A percentile compares a stretch with the other conserved stretches of the same genome.
phyloP scores from a whole-genome alignment of 441 rosid genomes.

The Arabidopsis hybrid region DNA sequence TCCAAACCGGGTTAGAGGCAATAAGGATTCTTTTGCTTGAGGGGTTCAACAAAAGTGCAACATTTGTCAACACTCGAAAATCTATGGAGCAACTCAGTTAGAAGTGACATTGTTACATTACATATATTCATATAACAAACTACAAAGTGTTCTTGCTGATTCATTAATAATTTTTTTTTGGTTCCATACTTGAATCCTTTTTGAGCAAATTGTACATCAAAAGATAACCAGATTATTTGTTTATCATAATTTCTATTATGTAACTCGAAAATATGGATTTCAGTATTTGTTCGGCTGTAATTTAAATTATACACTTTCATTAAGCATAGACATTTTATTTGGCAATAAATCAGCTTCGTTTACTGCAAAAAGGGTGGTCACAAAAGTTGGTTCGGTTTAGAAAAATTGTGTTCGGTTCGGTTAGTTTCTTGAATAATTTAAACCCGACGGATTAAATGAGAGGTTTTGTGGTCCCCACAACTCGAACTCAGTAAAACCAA shows the following conservation, averaged over 20 bases:
- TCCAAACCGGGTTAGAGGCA: constrained; percentile 72
- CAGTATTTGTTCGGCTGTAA: background rate
- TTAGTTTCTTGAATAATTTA: background rate
- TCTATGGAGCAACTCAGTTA: constrained; percentile 65
- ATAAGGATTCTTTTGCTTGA: constrained; percentile 72
- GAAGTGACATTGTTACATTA: constrained; percentile 12
- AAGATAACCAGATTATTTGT: background rate
- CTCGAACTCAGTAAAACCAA: constrained; percentile 19
- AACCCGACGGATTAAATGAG: background rate
- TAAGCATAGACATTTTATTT: too few species aligned
- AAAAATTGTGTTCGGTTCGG: background rate
- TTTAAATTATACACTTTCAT: too few species aligned
- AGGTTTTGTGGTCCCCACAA: constrained; percentile 6
- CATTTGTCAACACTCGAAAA: constrained; percentile 77
- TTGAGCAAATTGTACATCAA: constrained; percentile 32
- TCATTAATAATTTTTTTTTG: background rate
- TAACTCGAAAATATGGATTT: background rate
- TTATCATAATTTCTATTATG: background rate
- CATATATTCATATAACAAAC: constrained; percentile 4
- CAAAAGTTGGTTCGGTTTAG: too few species aligned
- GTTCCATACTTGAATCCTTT: constrained; percentile 10
- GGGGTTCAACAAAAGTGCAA: constrained; percentile 85
- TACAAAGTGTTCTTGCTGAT: constrained; percentile 5
- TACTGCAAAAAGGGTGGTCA: too few species aligned
- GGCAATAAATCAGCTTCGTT: too few species aligned